Percentiles rank a stretch among this genome's conserved stretches.
Evolutionary conservation across 805 yeast species (phyloP).

Genomic region (Saccharomycopsis fodiens): DNA sequence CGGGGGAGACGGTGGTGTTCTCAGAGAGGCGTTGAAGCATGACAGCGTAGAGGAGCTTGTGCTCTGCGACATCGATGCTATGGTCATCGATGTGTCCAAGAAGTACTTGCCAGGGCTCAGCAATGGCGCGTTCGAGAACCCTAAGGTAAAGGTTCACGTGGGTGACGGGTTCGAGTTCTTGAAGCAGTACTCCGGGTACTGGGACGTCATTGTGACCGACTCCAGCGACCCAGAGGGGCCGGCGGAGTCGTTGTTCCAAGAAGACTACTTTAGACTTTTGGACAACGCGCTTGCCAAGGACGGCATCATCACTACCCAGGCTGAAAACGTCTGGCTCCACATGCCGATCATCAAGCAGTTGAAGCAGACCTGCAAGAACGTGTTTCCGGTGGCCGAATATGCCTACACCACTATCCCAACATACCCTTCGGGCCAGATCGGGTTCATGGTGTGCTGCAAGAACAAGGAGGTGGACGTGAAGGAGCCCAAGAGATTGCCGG

Average conservation of each 20-base stretch:
- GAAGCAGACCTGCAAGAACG: constrained; percentile 71
- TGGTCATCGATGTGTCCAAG: constrained; percentile 82
- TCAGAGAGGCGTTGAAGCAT: constrained; percentile 91
- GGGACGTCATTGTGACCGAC: constrained; percentile 94
- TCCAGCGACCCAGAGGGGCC: constrained; percentile 99
- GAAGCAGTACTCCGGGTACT: constrained; percentile 73
- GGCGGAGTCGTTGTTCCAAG: constrained; percentile 88
- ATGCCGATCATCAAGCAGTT: constrained; percentile 74
- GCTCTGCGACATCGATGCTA: constrained; percentile 92
- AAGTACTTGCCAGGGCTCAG: constrained; percentile 85
- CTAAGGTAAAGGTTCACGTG: constrained; percentile 82
- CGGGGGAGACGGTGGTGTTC: constrained; percentile 98
- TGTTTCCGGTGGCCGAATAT: constrained; percentile 88
- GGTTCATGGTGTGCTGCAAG: constrained; percentile 95
- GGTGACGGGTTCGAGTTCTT: constrained; percentile 98
- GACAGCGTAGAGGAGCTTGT: constrained; percentile 78
- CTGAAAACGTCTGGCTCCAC: constrained; percentile 92
- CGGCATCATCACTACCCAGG: constrained; percentile 87
- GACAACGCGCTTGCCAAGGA: constrained; percentile 82
- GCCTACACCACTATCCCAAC: constrained; percentile 93
- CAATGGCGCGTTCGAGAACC: constrained; percentile 64
- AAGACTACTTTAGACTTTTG: constrained; percentile 79
- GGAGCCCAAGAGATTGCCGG: constrained; percentile 60
- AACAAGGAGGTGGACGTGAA: constrained; percentile 55
- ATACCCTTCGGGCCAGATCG: constrained; percentile 94